Evolutionary conservation across 495 filamentous ascomycete species (phyloP), one percentile per base, ranked within the genome.

Genomic region (Rhizodiscina lignyota): DNA sequence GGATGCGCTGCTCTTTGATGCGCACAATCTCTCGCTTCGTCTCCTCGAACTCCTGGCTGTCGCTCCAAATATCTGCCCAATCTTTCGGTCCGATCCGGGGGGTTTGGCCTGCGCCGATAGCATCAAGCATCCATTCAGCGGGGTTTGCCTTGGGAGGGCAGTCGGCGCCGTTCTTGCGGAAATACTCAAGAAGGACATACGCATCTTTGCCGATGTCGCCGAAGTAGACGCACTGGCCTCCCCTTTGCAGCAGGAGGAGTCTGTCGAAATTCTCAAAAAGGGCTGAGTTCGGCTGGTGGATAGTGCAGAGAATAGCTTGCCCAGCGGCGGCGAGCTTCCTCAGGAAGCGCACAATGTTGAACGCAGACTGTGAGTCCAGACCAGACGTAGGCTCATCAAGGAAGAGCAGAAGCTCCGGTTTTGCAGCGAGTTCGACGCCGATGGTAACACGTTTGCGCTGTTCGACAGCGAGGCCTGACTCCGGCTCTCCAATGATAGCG

Each of bases 391-490:
- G 86, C 47, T 94, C 86, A 44, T 94, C 85, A 11, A 93, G 56
- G 58, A 94, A 94, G 6, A 94, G 64, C 0, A 93, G 64, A 2
- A 94, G 67, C 41, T 86, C 67, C 0, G 86, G 86, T 47, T 85
- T 85, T 5, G 83, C 79, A 3, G 82, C 83, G 10, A 91, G 62
- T 49, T 92, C 84, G 18, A 92, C 81, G 18, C 80, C 85, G 36
- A 94, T 93, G 0, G 83, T 92, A 2, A 92, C 79, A 21, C 82
- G 74, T 56, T 94, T 93, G 3, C 85, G 62, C 51, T 92, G 78
- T 48, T 92, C 85, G n/a, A 91, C 80, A 4, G 80, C 82, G 18
- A 94, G 64, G n/a, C 86, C 85, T 10, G 63, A 65, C 37, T 78
- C 77, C 0, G 73, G 73, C 1, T 68, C 66, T 3, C 85, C 85